Evolutionary conservation across 306 rosid species (phyloP), one percentile per base, ranked within the genome.

Genomic region (Phaseolus lunatus): DNA sequence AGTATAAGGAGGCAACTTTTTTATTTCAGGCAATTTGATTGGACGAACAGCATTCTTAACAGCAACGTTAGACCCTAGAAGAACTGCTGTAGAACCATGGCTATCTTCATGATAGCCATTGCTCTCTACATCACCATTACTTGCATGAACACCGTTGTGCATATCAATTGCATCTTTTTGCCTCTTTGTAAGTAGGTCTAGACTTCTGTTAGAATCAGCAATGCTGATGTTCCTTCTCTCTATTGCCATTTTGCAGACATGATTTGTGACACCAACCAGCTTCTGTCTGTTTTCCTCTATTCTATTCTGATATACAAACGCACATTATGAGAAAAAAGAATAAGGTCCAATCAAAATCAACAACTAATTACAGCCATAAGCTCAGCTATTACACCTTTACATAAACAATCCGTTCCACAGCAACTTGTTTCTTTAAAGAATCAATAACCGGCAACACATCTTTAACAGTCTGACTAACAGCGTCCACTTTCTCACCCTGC

Each of bases 11-110:
- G 99, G 97, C 79, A 96, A 76, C 89, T 88, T 87, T 86, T 86
- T 92, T 10, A 86, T 82, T 89, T 92, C 99, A 3, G 90, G 82
- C 59, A 96, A 87, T 86, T 92, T 96, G 58, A 91, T 86, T 72
- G 99, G 98, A 69, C 97, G 98, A 74, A 92, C 97, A 70, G 96
- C 91, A 85, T 90, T 96, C 89, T 90, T 92, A 57, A 88, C 92
- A 39, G 99, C 87, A 78, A 92, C 94, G 85, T 90, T 92, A 78
- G 92, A 89, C 73, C 97, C 99, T 52, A 96, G 82, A 88, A 96
- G 97, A 88, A 96, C 97, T 50, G 99, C 98, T 13, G 96, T 87
- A 78, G 94, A 91, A 67, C 89, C 87, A 83, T 88, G 89, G 81
- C 29, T 76, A 62, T 92, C 97, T 61, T 93, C 99, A 70, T 87